These are phyloP conservation scores for Hippophae rhamnoides DNA, from an alignment of 306 rosid species.

Conservation along the genomic window DNA sequence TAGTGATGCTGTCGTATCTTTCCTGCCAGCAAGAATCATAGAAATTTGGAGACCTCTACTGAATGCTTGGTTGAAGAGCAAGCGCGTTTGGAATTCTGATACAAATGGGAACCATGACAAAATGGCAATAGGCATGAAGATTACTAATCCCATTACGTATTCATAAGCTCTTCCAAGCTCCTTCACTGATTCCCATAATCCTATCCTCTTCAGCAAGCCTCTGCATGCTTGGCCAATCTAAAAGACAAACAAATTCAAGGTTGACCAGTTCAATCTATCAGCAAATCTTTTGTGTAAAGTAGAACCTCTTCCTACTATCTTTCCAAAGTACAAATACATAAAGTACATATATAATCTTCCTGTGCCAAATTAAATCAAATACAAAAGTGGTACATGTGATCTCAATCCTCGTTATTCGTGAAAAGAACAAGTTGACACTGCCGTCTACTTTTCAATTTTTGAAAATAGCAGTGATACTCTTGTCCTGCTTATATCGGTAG, in stretches of 20 bases:
- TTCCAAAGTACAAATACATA: too few relatives aligned
- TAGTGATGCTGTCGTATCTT: slow-evolving; percentile 21
- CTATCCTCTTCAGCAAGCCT: slow-evolving; percentile 40
- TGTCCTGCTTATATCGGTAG: too few relatives aligned
- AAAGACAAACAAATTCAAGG: neutral
- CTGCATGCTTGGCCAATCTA: slow-evolving; percentile 84
- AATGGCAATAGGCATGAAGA: slow-evolving; percentile 76
- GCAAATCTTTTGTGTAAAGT: too few relatives aligned
- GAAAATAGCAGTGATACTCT: too few relatives aligned
- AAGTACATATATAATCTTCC: too few relatives aligned
- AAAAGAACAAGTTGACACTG: too few relatives aligned
- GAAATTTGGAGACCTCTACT: slow-evolving; percentile 96
- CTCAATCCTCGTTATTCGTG: too few relatives aligned
- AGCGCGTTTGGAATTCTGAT: slow-evolving; percentile 80
- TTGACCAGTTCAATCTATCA: too few relatives aligned
- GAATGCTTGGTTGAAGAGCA: slow-evolving; percentile 93
- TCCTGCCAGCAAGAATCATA: slow-evolving; percentile 77
- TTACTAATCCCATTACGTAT: slow-evolving; percentile 63
- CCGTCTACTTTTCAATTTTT: too few relatives aligned
- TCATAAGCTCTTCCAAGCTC: slow-evolving; percentile 87
- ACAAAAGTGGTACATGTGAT: too few relatives aligned
- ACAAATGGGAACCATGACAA: slow-evolving; percentile 92
- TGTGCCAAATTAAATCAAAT: too few relatives aligned
- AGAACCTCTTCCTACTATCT: too few relatives aligned
- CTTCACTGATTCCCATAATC: slow-evolving; percentile 70